phyloP scores from a whole-genome alignment of 2,329 filamentous ascomycete genomes.

The Exophiala xenobiotica region DNA sequence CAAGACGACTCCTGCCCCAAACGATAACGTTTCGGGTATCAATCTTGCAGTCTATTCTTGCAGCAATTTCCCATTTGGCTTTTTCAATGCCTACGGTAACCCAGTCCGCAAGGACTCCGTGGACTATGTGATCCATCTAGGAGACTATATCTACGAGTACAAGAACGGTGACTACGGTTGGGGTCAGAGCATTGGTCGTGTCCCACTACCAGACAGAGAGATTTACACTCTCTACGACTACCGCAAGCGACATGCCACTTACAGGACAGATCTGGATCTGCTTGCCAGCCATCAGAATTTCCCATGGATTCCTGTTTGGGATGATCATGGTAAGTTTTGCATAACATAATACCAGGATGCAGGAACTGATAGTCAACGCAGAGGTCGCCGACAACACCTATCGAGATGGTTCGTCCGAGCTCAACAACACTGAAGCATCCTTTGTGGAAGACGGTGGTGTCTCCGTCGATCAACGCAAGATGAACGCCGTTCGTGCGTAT shows the following conservation, averaged over 20 bases:
- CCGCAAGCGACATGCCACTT: conserved; percentile 57
- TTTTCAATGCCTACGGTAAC: conserved; percentile 41
- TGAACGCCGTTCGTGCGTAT: conserved; percentile 66
- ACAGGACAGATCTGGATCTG: conserved; percentile 63
- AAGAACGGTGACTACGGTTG: conserved; percentile 51
- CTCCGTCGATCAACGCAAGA: conserved; percentile 70
- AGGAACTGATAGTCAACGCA: background rate
- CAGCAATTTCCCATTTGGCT: conserved; percentile 59
- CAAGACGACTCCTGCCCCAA: conserved; percentile 63
- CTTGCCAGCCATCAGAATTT: conserved; percentile 55
- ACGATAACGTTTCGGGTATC: conserved; percentile 58
- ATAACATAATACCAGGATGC: background rate
- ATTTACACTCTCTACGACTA: conserved; percentile 53
- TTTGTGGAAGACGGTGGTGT: conserved; percentile 59
- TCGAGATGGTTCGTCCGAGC: conserved; percentile 58
- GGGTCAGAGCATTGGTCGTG: conserved; percentile 52
- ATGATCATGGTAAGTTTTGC: conserved; percentile 52
- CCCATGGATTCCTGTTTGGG: conserved; percentile 65
- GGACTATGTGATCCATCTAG: conserved; percentile 59
- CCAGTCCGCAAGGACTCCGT: conserved; percentile 59
- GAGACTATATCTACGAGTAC: conserved; percentile 63
- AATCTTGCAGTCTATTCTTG: conserved; percentile 70
- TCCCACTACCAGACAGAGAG: conserved; percentile 53
- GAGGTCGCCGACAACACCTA: conserved; percentile 66
- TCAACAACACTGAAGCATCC: conserved; percentile 67